phyloP scores from a whole-genome alignment of 768 basidiomycete species.

The Crassisporium funariophilum region DNA sequence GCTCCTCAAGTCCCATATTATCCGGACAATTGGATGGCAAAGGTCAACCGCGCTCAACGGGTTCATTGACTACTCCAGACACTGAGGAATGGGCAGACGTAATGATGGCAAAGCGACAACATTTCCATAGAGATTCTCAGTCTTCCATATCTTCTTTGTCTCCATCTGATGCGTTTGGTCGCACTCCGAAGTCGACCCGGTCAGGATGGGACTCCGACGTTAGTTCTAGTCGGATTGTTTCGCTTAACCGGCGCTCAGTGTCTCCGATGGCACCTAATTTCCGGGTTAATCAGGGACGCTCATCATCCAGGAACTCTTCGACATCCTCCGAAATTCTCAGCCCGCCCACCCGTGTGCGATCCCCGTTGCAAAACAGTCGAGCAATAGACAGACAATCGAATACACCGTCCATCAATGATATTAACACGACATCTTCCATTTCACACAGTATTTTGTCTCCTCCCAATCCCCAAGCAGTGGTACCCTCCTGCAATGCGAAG shows the following conservation, averaged over 20 bases:
- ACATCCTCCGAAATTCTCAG: slow-evolving; percentile 44
- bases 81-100: slow-evolving; percentile 53
- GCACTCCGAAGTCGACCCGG: slow-evolving; percentile 35
- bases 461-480: not conserved
- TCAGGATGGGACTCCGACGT: slow-evolving; percentile 64
- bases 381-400: slow-evolving; percentile 11
- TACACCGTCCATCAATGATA: no score
- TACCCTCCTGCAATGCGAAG: not conserved
- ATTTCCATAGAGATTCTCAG: slow-evolving; percentile 53
- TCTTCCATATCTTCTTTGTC: slow-evolving; percentile 70
- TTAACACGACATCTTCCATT: not conserved
- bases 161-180: slow-evolving; percentile 48
- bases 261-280: slow-evolving; percentile 72
- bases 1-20: slow-evolving; percentile 48
- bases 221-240: slow-evolving; percentile 55
- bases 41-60: slow-evolving; percentile 32
- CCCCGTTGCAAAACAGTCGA: slow-evolving; percentile 23
- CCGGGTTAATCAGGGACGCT: slow-evolving; percentile 38
- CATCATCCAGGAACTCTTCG: slow-evolving; percentile 43
- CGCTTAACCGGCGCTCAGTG: slow-evolving; percentile 64
- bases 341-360: slow-evolving; percentile 28
- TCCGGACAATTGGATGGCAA: slow-evolving; percentile 26
- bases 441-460: not conserved
- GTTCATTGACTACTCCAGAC: slow-evolving; percentile 34
- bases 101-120: slow-evolving; percentile 38